These are phyloP conservation scores for Conidiobolus incongruus DNA, from an alignment of 371 early-diverging fungal species.

Conservation along the genomic window DNA sequence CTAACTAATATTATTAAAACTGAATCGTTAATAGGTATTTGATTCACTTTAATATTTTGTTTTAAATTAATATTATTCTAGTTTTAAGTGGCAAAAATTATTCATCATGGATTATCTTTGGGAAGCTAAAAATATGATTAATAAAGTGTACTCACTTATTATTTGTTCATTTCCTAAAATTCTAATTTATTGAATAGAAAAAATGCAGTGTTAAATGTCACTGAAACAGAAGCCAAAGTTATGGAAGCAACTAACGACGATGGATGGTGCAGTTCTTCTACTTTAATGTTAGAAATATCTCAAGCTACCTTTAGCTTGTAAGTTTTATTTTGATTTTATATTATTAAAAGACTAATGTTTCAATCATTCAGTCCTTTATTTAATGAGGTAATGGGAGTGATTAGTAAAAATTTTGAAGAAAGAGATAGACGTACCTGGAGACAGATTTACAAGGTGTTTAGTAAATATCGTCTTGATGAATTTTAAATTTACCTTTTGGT, in stretches of 20 bases:
- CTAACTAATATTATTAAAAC: too few relatives aligned
- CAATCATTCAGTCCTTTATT: conserved; percentile 38
- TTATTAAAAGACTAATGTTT: not conserved
- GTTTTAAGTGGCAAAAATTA: not conserved
- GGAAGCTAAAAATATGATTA: conserved; percentile 10
- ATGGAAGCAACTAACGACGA: conserved; percentile 67
- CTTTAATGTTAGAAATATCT: conserved; percentile 74
- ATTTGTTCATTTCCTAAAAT: not conserved
- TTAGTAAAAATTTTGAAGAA: conserved; percentile 70
- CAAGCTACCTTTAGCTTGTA: conserved; percentile 64
- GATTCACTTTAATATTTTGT: too few relatives aligned
- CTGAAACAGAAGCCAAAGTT: conserved; percentile 75
- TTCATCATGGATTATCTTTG: conserved; percentile 5
- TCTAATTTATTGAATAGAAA: conserved; percentile 5
- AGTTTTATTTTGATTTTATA: conserved; percentile 4
- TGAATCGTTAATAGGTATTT: too few relatives aligned
- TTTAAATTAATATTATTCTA: too few relatives aligned
- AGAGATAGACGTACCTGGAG: conserved; percentile 71
- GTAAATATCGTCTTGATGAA: not conserved
- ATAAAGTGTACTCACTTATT: conserved; percentile 8
- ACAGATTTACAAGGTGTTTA: conserved; percentile 75
- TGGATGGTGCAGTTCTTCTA: conserved; percentile 81
- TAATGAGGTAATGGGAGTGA: conserved; percentile 80
- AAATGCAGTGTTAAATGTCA: conserved; percentile 43
- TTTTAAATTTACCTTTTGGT: not conserved